These are phyloP conservation scores for Thinopyrum elongatum DNA, from an alignment of 176 grass and related monocot genomes.

Conservation along the genomic window DNA sequence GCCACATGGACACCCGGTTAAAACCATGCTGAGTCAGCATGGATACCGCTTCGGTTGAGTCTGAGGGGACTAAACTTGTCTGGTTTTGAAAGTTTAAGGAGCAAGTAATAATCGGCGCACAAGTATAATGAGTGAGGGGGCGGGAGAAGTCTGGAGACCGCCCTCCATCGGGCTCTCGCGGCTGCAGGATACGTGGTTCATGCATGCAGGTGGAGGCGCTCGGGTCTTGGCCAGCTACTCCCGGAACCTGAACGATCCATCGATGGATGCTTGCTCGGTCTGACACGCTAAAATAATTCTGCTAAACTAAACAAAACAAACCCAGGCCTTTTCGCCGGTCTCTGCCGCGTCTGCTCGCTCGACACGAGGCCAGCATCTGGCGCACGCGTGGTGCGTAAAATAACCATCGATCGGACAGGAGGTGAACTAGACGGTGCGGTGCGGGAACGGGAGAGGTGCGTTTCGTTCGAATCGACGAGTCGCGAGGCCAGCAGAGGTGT, in stretches of 20 bases:
- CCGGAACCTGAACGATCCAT: neutral
- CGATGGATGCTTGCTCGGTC: neutral
- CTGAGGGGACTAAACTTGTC: no score
- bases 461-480: no score
- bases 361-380: neutral
- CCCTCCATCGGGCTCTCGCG: neutral
- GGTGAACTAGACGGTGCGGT: no score
- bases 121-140: neutral
- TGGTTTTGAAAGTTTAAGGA: no score
- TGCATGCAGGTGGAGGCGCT: neutral
- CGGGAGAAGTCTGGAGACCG: neutral
- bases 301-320: neutral
- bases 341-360: neutral
- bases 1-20: no score
- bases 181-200: neutral
- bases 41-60: no score
- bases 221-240: slow-evolving; percentile 40
- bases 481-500: no score
- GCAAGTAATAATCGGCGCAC: no score
- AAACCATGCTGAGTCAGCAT: no score
- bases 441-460: no score
- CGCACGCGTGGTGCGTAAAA: neutral
- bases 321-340: neutral
- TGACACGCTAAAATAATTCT: no score
- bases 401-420: neutral